These are phyloP conservation scores for Pseudocercospora crystallina DNA, from an alignment of 2,329 filamentous ascomycete species.

Conservation along the genomic window DNA sequence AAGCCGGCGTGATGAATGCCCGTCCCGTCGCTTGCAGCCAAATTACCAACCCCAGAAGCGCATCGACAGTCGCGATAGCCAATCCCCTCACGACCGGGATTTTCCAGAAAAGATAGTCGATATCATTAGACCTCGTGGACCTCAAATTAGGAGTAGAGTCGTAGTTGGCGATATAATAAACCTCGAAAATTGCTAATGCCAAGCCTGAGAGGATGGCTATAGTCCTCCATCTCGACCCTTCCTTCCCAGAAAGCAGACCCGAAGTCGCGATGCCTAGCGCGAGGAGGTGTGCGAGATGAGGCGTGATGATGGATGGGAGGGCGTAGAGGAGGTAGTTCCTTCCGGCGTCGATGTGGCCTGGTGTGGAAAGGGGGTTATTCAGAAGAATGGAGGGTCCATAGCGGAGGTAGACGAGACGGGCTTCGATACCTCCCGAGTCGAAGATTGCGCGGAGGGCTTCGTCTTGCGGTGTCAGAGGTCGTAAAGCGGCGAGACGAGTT, in stretches of 20 bases:
- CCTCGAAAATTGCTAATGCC: slow-evolving; percentile 61
- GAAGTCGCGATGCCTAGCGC: slow-evolving; percentile 74
- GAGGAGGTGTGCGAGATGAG: slow-evolving; percentile 78
- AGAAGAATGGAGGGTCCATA: slow-evolving; percentile 74
- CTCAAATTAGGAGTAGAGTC: slow-evolving; percentile 64
- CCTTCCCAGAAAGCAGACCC: slow-evolving; percentile 60
- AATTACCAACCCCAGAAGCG: slow-evolving; percentile 61
- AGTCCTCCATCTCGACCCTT: slow-evolving; percentile 67
- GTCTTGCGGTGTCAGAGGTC: slow-evolving; percentile 62
- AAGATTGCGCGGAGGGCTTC: slow-evolving; percentile 66
- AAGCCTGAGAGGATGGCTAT: slow-evolving; percentile 65
- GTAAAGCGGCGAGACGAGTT: slow-evolving; percentile 64
- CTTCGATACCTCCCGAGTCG: slow-evolving; percentile 60
- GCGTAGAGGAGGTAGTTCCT: slow-evolving; percentile 77
- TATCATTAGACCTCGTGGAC: slow-evolving; percentile 58
- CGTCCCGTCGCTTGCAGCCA: slow-evolving; percentile 79
- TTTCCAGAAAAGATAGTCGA: slow-evolving; percentile 72
- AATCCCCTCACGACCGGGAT: slow-evolving; percentile 63
- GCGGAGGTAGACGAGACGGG: slow-evolving; percentile 76
- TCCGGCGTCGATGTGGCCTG: slow-evolving; percentile 42
- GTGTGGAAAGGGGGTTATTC: slow-evolving; percentile 72
- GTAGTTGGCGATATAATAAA: slow-evolving; percentile 66
- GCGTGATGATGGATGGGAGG: slow-evolving; percentile 67
- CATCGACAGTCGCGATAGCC: slow-evolving; percentile 65
- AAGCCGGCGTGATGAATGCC: slow-evolving; percentile 65